Percentiles rank a stretch among this genome's conserved stretches.
Evolutionary conservation across 306 rosid species (phyloP).

Genomic region (Cicer arietinum): DNA sequence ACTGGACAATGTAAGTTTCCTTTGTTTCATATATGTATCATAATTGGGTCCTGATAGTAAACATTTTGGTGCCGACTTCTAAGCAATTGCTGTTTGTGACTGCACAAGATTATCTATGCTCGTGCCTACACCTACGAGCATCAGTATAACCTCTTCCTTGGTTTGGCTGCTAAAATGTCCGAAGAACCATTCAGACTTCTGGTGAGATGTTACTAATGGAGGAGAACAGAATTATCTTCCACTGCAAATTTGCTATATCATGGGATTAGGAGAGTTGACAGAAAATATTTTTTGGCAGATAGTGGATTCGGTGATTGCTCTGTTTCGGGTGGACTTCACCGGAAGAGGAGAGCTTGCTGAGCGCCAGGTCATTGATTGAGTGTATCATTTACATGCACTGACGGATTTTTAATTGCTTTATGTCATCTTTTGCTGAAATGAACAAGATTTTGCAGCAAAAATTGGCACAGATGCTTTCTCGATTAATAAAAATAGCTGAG

Average conservation of each 20-base stretch:
- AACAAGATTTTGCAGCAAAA: slow-evolving; percentile 74
- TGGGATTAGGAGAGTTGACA: slow-evolving; percentile 38
- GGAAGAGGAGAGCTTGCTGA: slow-evolving; percentile 99
- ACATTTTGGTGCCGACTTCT: slow-evolving; percentile 46
- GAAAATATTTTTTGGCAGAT: slow-evolving; percentile 59
- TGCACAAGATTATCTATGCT: slow-evolving; percentile 84
- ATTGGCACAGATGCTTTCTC: slow-evolving; percentile 94
- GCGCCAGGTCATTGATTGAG: slow-evolving; percentile 72
- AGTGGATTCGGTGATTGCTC: slow-evolving; percentile 89
- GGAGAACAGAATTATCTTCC: neutral
- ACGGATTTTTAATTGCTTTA: neutral
- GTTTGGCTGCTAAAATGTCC: slow-evolving; percentile 94
- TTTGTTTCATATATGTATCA: slow-evolving; percentile 7
- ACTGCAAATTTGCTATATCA: neutral
- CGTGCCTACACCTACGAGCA: slow-evolving; percentile 98
- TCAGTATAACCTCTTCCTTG: slow-evolving; percentile 87
- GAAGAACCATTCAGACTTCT: slow-evolving; percentile 97
- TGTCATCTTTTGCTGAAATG: slow-evolving; percentile 37
- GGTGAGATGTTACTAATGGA: slow-evolving; percentile 55
- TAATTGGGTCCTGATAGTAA: slow-evolving; percentile 23
- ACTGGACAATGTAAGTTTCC: slow-evolving; percentile 78
- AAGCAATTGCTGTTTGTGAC: slow-evolving; percentile 38
- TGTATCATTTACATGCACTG: slow-evolving; percentile 32
- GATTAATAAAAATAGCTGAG: slow-evolving; percentile 87
- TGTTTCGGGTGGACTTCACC: slow-evolving; percentile 88